Evolutionary conservation across 2,329 filamentous ascomycete species (phyloP), one percentile per base, ranked within the genome.

Genomic region (Hymenoscyphus repandus): DNA sequence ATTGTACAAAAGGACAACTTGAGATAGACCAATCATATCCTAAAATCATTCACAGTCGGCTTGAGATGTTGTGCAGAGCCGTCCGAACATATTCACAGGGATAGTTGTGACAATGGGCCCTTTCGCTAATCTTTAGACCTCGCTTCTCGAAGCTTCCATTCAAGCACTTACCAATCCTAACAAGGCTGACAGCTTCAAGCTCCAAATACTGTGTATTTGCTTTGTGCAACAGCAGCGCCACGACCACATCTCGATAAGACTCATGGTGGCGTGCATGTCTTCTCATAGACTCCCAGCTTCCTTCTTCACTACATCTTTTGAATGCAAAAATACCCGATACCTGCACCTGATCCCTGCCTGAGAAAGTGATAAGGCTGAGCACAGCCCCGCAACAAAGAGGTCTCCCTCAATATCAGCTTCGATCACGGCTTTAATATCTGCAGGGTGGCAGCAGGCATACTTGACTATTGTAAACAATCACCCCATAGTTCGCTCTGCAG

Each of bases 1-100:
- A 58, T 40, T 58, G 51, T 59, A 59, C 51, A 59, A 59, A 58
- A 59, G 55, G 49, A 55, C 45, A 36, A 30, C 47, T 53, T 50
- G 51, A 46, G 52, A 59, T 59, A 58, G 53, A 60, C 52, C 41
- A 44, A 45, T 45, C 47, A 45, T 36, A 15, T 37, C 32, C 20
- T n/a, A 9, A n/a, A 33, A 3, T 6, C 32, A 20, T 30, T 5
- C 3, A 43, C 10, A 43, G 5, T 2, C 3, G 20, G 5, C 11
- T 40, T 40, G 5, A 15, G 4, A 15, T 9, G 9, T 34, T 13
- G 9, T 9, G 7, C 9, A 34, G 32, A 13, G 9, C 13, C 32
- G 7, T 7, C 32, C 7, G 32, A 34, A 9, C 9, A 13, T 34
- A 34, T 34, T 34, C 7, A 13, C 13, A 34, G 32, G 13, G 18